Conservation (phyloP, 2,329 filamentous ascomycete species). For the Westerdykella sp. region DNA sequence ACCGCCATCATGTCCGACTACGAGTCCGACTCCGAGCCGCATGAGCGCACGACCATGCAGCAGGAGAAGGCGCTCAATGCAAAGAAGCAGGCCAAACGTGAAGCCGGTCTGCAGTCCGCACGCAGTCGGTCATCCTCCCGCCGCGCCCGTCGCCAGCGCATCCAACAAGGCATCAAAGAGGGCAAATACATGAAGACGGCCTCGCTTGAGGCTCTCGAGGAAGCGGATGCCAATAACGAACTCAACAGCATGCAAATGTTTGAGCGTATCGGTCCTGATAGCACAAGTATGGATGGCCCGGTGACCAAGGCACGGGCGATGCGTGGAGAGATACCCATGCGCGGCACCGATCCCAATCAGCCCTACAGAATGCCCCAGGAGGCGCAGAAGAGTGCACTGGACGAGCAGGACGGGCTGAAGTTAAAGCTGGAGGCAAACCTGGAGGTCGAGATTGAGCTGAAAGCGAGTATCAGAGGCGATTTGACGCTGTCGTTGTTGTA, state of each 20-base stretch:
- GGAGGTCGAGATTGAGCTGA: conserved; percentile 77
- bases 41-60: conserved; percentile 41
- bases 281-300: conserved; percentile 52
- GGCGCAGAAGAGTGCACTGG: conserved; percentile 42
- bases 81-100: conserved; percentile 35
- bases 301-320: conserved; percentile 50
- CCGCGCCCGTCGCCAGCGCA: conserved; percentile 43
- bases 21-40: conserved; percentile 29
- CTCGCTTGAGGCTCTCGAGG: conserved; percentile 45
- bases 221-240: conserved; percentile 47
- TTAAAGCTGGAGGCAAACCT: conserved; percentile 71
- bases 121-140: conserved; percentile 45
- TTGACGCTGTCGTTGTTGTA: conserved; percentile 72
- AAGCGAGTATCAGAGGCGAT: conserved; percentile 80
- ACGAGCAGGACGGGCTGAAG: conserved; percentile 60
- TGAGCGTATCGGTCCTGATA: conserved; percentile 51
- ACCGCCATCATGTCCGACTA: conserved; percentile 27
- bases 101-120: conserved; percentile 37
- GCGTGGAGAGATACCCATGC: conserved; percentile 51
- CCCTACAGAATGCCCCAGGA: conserved; percentile 37
- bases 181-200: conserved; percentile 49
- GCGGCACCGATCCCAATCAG: conserved; percentile 47
- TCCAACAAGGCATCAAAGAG: conserved; percentile 40
- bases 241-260: conserved; percentile 46
- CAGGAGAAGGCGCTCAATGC: conserved; percentile 43